Base-by-base conservation (phyloP, 108 stramenopile genomes). In the Seminavis robusta region DNA sequence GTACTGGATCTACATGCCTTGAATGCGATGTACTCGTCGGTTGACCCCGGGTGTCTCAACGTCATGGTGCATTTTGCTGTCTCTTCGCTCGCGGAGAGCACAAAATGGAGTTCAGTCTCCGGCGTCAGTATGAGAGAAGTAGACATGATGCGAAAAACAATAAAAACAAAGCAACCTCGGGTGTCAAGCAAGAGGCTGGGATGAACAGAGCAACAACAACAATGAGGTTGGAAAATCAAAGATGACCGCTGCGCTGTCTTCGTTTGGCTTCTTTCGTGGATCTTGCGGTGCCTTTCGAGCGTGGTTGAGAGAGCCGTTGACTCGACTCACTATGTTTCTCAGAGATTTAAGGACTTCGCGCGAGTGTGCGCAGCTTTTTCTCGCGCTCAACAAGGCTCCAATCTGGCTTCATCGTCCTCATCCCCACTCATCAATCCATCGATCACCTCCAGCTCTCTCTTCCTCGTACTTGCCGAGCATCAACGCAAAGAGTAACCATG, bases 41-140 rank as follows among this genome's bases (percentile, higher is more conserved):
- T 73, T 1, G 46, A 31, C 8, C 83, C 90, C 10, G 84, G 74
- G 56, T 92, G 90, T 31, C 64, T 73, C 52, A 92, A 52, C 7
- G 82, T 88, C 78, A 92, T 61, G 33, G 65, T 49, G 53, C 79
- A 79, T 62, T 75, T 42, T 41, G 90, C 75, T 9, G 81, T 74
- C 3, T 58, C 69, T 39, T 74, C 83, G 34, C 59, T 50, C 21
- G 52, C 69, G 41, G 84, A 74, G 33, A 92, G 77, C 20, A 66
- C 63, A 68, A 92, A 92, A 41, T 74, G 72, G 21, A 92, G 71
- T 39, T 83, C 61, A 33, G 83, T 63, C 29, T 88, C 86, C 6
- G 90, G 90, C 34, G 67, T 52, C 9, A 92, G 71, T 46, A n/a
- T n/a, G n/a, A n/a, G n/a, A n/a, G n/a, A n/a, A n/a, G n/a, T n/a